Conservation (phyloP, 1,139 yeast genomes). For the Tardiomyces depauwii region DNA sequence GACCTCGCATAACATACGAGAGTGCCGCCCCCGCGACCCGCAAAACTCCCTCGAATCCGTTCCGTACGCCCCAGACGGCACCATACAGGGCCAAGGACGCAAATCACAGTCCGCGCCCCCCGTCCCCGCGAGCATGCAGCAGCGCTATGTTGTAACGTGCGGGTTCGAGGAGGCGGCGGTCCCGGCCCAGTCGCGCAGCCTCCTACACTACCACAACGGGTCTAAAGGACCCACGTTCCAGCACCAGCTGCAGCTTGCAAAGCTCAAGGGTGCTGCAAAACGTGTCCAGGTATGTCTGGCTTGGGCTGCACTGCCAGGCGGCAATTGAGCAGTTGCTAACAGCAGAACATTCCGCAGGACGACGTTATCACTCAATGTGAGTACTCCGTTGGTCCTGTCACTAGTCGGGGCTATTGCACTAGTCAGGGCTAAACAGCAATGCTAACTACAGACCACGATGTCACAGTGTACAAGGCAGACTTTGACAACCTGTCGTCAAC, state of each 20-base stretch:
- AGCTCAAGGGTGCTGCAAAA: neutral
- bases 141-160: neutral
- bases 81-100: too few species aligned
- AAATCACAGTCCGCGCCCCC: too few species aligned
- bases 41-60: too few species aligned
- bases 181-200: neutral
- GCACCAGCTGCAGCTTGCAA: neutral
- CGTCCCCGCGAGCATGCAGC: too few species aligned
- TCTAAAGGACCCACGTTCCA: neutral
- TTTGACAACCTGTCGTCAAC: conserved; percentile 35
- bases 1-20: too few species aligned
- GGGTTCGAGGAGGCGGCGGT: neutral
- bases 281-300: neutral
- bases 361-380: neutral
- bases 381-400: too few species aligned
- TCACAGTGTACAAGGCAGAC: conserved; percentile 37
- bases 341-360: neutral
- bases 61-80: too few species aligned
- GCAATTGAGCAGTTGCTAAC: too few species aligned
- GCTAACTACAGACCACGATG: conserved; percentile 25
- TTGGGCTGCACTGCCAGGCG: too few species aligned
- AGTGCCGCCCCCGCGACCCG: too few species aligned
- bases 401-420: too few species aligned
- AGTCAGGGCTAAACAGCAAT: too few species aligned
- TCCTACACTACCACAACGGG: neutral